Evolutionary conservation across 192 early-diverging fungal genomes (phyloP), one percentile per base, ranked within the genome.

Genomic region (Coemansia sp.): DNA sequence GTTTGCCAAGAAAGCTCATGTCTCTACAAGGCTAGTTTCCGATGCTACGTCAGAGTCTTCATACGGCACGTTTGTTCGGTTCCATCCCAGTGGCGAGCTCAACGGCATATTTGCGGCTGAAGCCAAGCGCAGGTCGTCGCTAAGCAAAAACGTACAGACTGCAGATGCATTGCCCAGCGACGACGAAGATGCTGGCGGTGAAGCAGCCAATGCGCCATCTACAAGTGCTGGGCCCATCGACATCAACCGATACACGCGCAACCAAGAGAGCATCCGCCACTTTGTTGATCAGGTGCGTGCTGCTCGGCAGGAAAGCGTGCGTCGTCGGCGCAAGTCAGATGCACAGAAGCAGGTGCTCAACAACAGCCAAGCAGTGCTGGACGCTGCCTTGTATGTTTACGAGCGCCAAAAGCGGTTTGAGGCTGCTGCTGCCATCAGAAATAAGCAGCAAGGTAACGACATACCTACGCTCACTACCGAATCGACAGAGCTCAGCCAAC

Each of bases 61-160:
- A 18, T 76, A 76, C 36, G 73, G 73, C 45, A 65, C 67, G 11
- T 76, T 76, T 63, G 46, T 76, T n/a, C 66, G 73, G 15, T 76
- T 70, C 59, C 73, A 76, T 47, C 58, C 61, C 37, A 76, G 73
- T 43, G 73, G 73, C 43, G 73, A 76, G 52, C 73, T 76, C 46
- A 76, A 58, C 30, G 67, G 57, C 38, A 66, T 76, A 2, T 62
- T 56, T 26, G 48, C 45, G 1, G n/a, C 60, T 0, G 64, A 38
- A 8, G 39, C 23, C 23, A 14, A 23, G 23, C 52, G 21, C 21
- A 12, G n/a, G 12, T 26, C 23, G 26, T 15, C 40, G 9, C 45
- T 47, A 28, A 30, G 45, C 21, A 26, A 26, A 26, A 17, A 12
- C 12, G 37, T 21, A 32, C 34, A 37, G 34, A 11, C 6, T 12